Evolutionary conservation across 139 green algal genomes (phyloP), one percentile per base, ranked within the genome.

Genomic region (Chlorella sorokiniana): DNA sequence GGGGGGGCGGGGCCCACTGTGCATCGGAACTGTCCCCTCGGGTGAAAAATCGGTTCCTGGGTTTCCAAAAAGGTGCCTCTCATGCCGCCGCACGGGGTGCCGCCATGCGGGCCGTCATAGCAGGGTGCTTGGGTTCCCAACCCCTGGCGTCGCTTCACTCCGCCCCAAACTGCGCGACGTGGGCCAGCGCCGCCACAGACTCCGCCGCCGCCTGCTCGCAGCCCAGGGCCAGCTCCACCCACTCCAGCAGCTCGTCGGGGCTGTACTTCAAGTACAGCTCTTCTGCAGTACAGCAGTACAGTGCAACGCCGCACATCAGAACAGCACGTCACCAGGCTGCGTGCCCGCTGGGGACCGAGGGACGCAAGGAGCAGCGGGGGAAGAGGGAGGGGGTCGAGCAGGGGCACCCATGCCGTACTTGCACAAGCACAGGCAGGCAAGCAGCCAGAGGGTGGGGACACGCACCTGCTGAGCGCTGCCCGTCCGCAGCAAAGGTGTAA

Each of bases 191-290:
- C 35, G 73, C 54, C 73, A 79, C 48, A 27, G 27, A 31, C 37
- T 79, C 54, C 3, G 51, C 31, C 18, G 73, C 54, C 14, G 73
- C 54, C 41, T 38, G 73, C 73, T 37, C 9, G 54, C 73, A 48
- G 73, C 73, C 73, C 54, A 68, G 48, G n/a, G 54, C 73, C 52
- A 68, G 14, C 11, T 40, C n/a, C 73, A 79, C 27, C 73, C 73
- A 79, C 52, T 79, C 52, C 33, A 35, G 54, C 73, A 79, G 73
- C 52, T 79, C 73, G 4, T 23, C 11, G 5, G 62, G 37, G 22
- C 37, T 37, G 52, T 68, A 79, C 73, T 79, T 79, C 35, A 79
- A 35, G 33, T 3, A 27, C 3, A 8, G 40, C 31, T 68, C 52
- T n/a, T 51, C 73, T 69, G 52, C 73, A 40, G 38, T 16, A 56